phyloP scores from a whole-genome alignment of 2,329 filamentous ascomycete species.

The Drechslerella stenobrocha region DNA sequence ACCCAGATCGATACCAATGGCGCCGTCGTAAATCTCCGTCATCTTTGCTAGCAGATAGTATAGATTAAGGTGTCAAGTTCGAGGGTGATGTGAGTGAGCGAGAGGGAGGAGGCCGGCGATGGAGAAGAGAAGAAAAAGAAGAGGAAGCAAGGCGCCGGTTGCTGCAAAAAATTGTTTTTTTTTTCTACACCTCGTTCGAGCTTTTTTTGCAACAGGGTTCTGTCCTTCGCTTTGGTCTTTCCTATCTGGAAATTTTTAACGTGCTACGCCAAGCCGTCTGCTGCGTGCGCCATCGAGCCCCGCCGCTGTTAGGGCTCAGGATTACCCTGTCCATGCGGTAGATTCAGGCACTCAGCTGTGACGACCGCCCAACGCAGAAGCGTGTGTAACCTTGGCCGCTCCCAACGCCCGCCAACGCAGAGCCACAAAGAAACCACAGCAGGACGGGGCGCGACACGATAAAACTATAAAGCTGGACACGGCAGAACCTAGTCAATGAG shows the following conservation, averaged over 20 bases:
- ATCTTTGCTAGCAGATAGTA: slow-evolving; percentile 62
- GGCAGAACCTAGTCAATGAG: no score
- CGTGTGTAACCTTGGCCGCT: background rate
- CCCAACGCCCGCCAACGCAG: background rate
- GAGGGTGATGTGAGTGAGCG: slow-evolving; percentile 29
- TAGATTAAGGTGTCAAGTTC: slow-evolving; percentile 19
- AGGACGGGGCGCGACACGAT: no score
- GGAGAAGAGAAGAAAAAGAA: slow-evolving; percentile 42
- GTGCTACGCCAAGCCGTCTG: slow-evolving; percentile 24
- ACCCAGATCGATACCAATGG: slow-evolving; percentile 99
- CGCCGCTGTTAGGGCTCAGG: slow-evolving; percentile 5
- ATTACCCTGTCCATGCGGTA: slow-evolving; percentile 10
- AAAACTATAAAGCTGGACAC: no score
- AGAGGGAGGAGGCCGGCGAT: slow-evolving; percentile 44
- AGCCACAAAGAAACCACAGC: no score
- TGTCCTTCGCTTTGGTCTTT: slow-evolving; percentile 8
- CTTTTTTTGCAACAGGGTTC: slow-evolving; percentile 31
- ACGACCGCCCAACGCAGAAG: slow-evolving; percentile 13
- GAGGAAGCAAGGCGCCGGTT: slow-evolving; percentile 47
- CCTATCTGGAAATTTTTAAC: slow-evolving; percentile 36
- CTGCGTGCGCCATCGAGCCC: slow-evolving; percentile 15
- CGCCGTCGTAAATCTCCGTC: slow-evolving; percentile 98
- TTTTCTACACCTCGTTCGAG: slow-evolving; percentile 46
- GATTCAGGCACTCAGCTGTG: background rate
- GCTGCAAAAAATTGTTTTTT: slow-evolving; percentile 50